These are phyloP conservation scores for Penicillium frequentans DNA, from an alignment of 2,329 filamentous ascomycete genomes.

Conservation along the genomic window DNA sequence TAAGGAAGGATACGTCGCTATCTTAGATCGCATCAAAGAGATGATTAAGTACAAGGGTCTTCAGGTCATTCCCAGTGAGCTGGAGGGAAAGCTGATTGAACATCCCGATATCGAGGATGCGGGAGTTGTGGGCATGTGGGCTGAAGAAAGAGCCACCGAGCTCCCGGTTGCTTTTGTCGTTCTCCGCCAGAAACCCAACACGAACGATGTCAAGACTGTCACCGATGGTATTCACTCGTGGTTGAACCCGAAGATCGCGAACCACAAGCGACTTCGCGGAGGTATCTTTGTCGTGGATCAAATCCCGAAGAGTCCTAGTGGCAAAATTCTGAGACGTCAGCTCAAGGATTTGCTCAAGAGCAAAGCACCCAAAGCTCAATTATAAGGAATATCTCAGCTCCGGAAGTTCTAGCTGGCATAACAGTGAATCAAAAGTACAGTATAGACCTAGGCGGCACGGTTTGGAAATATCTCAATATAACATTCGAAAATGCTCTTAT, in stretches of 20 bases:
- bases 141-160: conserved; percentile 20
- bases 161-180: conserved; percentile 23
- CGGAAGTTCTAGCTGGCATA: no score
- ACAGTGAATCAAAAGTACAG: no score
- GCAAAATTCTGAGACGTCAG: conserved; percentile 33
- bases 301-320: conserved; percentile 34
- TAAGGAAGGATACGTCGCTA: conserved; percentile 16
- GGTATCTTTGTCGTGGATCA: conserved; percentile 32
- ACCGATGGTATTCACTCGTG: conserved; percentile 15
- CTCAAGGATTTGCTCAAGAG: conserved; percentile 23
- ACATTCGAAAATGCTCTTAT: no score
- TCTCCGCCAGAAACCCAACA: conserved; percentile 9
- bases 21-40: conserved; percentile 25
- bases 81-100: conserved; percentile 22
- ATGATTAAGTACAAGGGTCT: conserved; percentile 27
- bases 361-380: conserved; percentile 16
- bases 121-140: conserved; percentile 21
- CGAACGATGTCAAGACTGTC: conserved; percentile 6
- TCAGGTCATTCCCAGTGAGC: conserved; percentile 23
- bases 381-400: conserved; percentile 1
- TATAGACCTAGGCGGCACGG: no score
- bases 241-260: conserved; percentile 28
- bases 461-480: no score
- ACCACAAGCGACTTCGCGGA: conserved; percentile 34
- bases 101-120: conserved; percentile 23